phyloP scores from a whole-genome alignment of 371 early-diverging fungal genomes.

The Cokeromyces recurvatus region DNA sequence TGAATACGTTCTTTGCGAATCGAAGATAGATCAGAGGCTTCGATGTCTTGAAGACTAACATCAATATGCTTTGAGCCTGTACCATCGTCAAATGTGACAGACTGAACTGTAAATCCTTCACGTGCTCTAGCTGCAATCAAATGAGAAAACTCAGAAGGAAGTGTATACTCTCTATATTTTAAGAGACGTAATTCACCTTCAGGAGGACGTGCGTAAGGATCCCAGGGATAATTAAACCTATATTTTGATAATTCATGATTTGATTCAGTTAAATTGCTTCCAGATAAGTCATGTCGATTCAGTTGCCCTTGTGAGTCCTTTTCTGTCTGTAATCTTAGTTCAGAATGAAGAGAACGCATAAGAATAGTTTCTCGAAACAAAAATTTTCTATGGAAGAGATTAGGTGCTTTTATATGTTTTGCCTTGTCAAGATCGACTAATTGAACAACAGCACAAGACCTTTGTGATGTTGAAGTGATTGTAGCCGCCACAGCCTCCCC shows the following conservation, averaged over 20 bases:
- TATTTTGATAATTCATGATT: slow-evolving; percentile 2
- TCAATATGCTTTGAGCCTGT: slow-evolving; percentile 17
- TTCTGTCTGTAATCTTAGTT: slow-evolving; percentile 11
- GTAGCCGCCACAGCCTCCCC: too few relatives aligned
- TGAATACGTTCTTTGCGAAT: slow-evolving; percentile 58
- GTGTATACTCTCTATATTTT: slow-evolving; percentile 69
- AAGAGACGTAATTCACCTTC: slow-evolving; percentile 72
- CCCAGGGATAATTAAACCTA: slow-evolving; percentile 82
- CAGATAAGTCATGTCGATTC: too few relatives aligned
- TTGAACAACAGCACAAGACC: background rate
- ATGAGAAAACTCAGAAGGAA: slow-evolving; percentile 63
- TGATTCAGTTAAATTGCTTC: slow-evolving; percentile 8
- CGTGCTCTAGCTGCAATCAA: slow-evolving; percentile 76
- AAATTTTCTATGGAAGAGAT: slow-evolving; percentile 25
- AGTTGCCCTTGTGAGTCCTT: slow-evolving; percentile 7
- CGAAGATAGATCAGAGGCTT: slow-evolving; percentile 19
- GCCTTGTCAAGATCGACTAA: slow-evolving; percentile 12
- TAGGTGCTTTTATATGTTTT: slow-evolving; percentile 22
- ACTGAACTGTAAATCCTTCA: slow-evolving; percentile 82
- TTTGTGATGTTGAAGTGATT: too few relatives aligned
- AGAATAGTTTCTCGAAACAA: slow-evolving; percentile 29
- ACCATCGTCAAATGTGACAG: slow-evolving; percentile 46
- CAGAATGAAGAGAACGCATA: slow-evolving; percentile 16
- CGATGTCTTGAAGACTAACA: slow-evolving; percentile 15
- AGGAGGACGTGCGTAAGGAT: slow-evolving; percentile 69